Evolutionary conservation across 2,329 filamentous ascomycete species (phyloP).

Genomic region (Alternaria tenuissima): DNA sequence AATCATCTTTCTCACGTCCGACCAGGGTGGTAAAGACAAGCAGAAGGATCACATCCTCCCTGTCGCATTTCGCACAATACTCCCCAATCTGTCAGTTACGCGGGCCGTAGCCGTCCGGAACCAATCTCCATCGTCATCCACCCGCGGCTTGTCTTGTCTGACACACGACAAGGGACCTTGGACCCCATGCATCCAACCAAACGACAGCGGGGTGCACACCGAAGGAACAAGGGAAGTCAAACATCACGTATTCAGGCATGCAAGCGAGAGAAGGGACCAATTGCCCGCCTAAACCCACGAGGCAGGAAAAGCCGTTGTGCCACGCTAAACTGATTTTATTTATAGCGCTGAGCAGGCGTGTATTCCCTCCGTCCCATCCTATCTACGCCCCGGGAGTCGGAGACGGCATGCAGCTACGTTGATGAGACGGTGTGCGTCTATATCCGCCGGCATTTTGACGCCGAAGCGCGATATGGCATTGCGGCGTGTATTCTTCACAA

Average conservation of each 20-base stretch:
- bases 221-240: slow-evolving; percentile 13
- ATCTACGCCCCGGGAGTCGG: neutral
- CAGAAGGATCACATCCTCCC: neutral
- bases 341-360: slow-evolving; percentile 10
- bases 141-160: slow-evolving; percentile 12
- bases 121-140: slow-evolving; percentile 3
- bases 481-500: neutral
- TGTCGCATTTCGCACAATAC: slow-evolving; percentile 15
- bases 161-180: slow-evolving; percentile 15
- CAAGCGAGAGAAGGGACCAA: slow-evolving; percentile 6
- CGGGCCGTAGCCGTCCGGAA: slow-evolving; percentile 19
- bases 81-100: slow-evolving; percentile 15
- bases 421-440: neutral
- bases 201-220: slow-evolving; percentile 21
- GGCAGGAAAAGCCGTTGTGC: slow-evolving; percentile 29
- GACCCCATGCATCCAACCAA: slow-evolving; percentile 7
- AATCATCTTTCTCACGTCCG: neutral
- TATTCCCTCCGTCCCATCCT: neutral
- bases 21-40: slow-evolving; percentile 1
- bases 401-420: neutral
- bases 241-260: slow-evolving; percentile 8
- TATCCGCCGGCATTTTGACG: neutral
- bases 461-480: neutral
- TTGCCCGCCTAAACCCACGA: slow-evolving; percentile 22
- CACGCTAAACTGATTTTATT: slow-evolving; percentile 23